A percentile compares a stretch with the other conserved stretches of the same genome.
Evolutionary conservation across 1,284 basidiomycete species (phyloP).

Genomic region (Cerrena zonata): DNA sequence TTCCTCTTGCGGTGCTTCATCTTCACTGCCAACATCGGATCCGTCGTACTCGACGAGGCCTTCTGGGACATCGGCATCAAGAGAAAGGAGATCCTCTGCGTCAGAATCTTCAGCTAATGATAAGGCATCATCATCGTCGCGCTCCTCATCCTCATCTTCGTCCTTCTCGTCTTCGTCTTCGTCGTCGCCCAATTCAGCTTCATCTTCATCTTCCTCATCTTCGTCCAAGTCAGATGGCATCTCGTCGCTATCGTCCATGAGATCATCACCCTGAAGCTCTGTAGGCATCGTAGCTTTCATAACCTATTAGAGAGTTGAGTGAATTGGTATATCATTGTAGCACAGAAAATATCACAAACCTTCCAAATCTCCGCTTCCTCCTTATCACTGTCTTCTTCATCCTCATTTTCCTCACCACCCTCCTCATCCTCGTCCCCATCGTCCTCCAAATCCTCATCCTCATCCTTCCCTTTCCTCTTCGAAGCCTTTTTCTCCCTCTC

Average conservation of each 20-base stretch:
- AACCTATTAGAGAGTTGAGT: conserved; percentile 42
- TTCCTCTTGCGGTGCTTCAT: conserved; percentile 40
- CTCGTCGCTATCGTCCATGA: conserved; percentile 34
- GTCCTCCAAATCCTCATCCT: conserved; percentile 22
- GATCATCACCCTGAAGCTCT: conserved; percentile 37
- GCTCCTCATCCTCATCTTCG: conserved; percentile 32
- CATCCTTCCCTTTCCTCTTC: conserved; percentile 37
- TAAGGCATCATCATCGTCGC: conserved; percentile 35
- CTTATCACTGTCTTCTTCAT: conserved; percentile 36
- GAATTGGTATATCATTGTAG: background rate
- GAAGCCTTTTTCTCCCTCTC: conserved; percentile 43
- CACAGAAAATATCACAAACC: conserved; percentile 38
- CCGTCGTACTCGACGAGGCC: conserved; percentile 58
- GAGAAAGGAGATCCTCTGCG: conserved; percentile 58
- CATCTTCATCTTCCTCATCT: conserved; percentile 25
- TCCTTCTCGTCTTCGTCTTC: conserved; percentile 29
- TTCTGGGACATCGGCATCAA: conserved; percentile 48
- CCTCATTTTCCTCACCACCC: conserved; percentile 24
- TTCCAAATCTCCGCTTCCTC: conserved; percentile 80
- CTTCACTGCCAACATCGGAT: conserved; percentile 32
- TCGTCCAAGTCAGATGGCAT: conserved; percentile 32
- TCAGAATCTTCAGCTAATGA: conserved; percentile 64
- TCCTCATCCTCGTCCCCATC: conserved; percentile 19
- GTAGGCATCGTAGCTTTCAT: conserved; percentile 80
- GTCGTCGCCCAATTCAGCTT: conserved; percentile 28